Conservation (phyloP, 2,329 filamentous ascomycete genomes). For the Chrysoporthe cubensis region DNA sequence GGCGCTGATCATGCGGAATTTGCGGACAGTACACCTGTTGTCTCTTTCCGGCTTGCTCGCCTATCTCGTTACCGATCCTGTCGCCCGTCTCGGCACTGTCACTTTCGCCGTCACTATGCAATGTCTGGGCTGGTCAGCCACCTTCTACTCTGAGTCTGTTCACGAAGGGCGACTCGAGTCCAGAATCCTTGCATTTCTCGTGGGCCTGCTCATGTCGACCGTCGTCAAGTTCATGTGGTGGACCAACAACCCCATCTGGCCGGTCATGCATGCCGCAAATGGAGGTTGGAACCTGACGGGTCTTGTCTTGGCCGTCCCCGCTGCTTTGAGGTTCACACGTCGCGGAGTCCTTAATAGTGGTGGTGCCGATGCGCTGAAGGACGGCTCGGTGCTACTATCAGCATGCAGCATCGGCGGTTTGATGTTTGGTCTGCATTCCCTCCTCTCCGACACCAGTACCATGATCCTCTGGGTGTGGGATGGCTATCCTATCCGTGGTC, state of each 20-base stretch:
- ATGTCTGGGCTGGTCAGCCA: conserved; percentile 83
- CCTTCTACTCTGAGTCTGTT: conserved; percentile 76
- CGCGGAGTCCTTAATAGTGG: conserved; percentile 56
- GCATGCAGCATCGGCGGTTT: conserved; percentile 81
- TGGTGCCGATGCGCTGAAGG: conserved; percentile 45
- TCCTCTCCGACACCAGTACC: conserved; percentile 95
- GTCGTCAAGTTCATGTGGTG: conserved; percentile 90
- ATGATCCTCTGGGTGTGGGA: conserved; percentile 99
- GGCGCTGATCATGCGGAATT: conserved; percentile 67
- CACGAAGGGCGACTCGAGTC: conserved; percentile 79
- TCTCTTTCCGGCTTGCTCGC: conserved; percentile 76
- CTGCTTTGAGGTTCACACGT: conserved; percentile 76
- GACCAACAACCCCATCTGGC: conserved; percentile 97
- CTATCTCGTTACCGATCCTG: conserved; percentile 75
- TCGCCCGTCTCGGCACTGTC: conserved; percentile 76
- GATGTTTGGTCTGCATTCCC: conserved; percentile 87
- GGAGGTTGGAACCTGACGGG: conserved; percentile 92
- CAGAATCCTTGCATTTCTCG: conserved; percentile 77
- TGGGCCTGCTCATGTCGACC: conserved; percentile 83
- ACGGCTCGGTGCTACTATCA: conserved; percentile 71
- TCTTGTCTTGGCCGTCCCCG: conserved; percentile 73
- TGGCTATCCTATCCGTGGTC: conserved; percentile 87
- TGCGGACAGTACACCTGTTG: conserved; percentile 73
- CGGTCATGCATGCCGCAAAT: conserved; percentile 85
- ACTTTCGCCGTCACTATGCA: conserved; percentile 80